Evolutionary conservation across 2,329 filamentous ascomycete genomes (phyloP).

Genomic region (Cladophialophora carrionii): DNA sequence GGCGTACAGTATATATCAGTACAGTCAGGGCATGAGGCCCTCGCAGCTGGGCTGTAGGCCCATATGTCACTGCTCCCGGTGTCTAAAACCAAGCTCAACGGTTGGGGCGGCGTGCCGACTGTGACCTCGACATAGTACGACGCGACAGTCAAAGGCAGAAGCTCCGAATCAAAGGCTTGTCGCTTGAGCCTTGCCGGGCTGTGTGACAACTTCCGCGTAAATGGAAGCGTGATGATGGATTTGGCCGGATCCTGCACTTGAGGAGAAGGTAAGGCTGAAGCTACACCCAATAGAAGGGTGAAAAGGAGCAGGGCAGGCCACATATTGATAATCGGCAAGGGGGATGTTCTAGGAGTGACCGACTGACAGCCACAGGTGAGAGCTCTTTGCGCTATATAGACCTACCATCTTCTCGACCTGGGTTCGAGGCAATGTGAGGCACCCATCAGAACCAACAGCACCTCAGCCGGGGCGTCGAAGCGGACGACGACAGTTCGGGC

Average conservation of each 20-base stretch:
- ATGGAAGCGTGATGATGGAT: conserved; percentile 5
- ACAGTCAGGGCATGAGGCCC: conserved; percentile 5
- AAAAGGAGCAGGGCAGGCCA: not conserved
- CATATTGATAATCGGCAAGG: not conserved
- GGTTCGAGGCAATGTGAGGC: not conserved
- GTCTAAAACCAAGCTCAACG: conserved; percentile 25
- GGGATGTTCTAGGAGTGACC: not conserved
- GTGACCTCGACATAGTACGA: conserved; percentile 60
- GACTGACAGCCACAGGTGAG: not conserved
- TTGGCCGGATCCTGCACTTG: not conserved
- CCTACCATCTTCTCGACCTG: not conserved
- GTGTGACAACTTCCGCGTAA: not conserved
- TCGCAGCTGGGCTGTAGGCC: conserved; percentile 11
- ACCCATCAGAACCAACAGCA: not conserved
- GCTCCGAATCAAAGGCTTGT: conserved; percentile 1
- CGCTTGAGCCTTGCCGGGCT: not conserved
- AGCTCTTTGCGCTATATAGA: not conserved
- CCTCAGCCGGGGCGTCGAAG: not conserved
- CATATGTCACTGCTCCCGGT: conserved; percentile 30
- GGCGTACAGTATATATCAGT: conserved; percentile 9
- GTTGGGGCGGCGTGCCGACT: conserved; percentile 31
- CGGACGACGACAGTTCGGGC: not conserved
- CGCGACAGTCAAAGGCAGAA: not conserved
- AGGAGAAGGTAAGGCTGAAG: conserved; percentile 1
- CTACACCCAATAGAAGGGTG: not conserved